These are phyloP conservation scores for Thalassiosira mediterranea DNA, from an alignment of 352 stramenopile genomes.

Conservation along the genomic window DNA sequence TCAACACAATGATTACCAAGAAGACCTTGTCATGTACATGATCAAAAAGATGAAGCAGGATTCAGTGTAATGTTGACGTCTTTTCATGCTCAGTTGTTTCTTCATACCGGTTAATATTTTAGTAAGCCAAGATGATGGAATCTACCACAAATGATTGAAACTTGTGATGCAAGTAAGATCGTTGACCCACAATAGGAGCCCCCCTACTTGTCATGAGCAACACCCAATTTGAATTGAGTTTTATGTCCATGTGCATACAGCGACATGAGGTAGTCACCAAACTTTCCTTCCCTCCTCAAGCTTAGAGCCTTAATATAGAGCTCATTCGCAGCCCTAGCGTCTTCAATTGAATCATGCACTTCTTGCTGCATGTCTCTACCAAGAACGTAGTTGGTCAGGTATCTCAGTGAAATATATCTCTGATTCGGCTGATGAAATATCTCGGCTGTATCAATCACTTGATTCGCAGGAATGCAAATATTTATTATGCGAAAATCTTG, in stretches of 20 bases:
- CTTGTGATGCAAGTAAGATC: too few species aligned
- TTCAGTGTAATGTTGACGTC: too few species aligned
- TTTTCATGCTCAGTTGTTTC: too few species aligned
- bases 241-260: slow-evolving; percentile 82
- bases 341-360: slow-evolving; percentile 91
- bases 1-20: too few species aligned
- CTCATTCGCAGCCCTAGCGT: slow-evolving; percentile 86
- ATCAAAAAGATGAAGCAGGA: too few species aligned
- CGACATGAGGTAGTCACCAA: slow-evolving; percentile 74
- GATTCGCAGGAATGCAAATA: slow-evolving; percentile 86
- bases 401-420: slow-evolving; percentile 88
- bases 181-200: too few species aligned
- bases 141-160: too few species aligned
- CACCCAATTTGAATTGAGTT: slow-evolving; percentile 56
- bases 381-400: slow-evolving; percentile 88
- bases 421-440: slow-evolving; percentile 87
- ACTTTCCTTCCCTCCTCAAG: slow-evolving; percentile 79
- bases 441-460: slow-evolving; percentile 91
- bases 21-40: too few species aligned
- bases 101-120: too few species aligned
- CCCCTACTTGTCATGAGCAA: slow-evolving; percentile 13
- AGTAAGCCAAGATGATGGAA: too few species aligned
- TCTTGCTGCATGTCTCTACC: slow-evolving; percentile 88
- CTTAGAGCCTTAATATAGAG: slow-evolving; percentile 85
- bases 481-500: slow-evolving; percentile 91